Base-by-base conservation (phyloP, 2,329 filamentous ascomycete species). In the Alternaria ventricosa region DNA sequence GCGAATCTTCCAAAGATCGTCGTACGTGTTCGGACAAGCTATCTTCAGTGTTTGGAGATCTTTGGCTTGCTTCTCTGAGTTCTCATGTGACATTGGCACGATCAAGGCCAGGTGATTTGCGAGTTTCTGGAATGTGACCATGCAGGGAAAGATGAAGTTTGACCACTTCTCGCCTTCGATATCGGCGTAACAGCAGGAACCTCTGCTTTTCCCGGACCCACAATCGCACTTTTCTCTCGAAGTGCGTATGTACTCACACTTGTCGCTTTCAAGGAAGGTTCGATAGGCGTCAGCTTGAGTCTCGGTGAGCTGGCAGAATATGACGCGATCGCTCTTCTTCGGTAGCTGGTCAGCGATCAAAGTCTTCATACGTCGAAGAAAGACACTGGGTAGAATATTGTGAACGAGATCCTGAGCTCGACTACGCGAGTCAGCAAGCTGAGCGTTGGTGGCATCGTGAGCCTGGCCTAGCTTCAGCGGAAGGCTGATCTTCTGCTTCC, bases 21-120 rank as follows among this genome's bases (percentile, higher is more conserved):
- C 84, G 92, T 93, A 97, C 3, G 85, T 83, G 36, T 91, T 84
- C 0, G 96, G 95, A 15, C 94, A 83, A 57, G 92, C 93, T 2
- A 88, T 86, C 74, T 92, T 85, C 2, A 99, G 86, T 68, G 88
- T 89, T 44, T 89, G 86, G 7, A 96, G 83, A 67, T 96, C 93
- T 64, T 91, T 90, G n/a, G 88, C 84, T 73, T 95, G 92, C 73
- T 93, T 96, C 4, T 92, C 91, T 3, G 84, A 82, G 0, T 86
- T 70, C 54, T 96, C 92, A 4, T 82, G 85, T 3, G 83, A 84
- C 43, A 84, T 81, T 0, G 95, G 96, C 10, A 97, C 89, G 23
- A 98, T 84, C 23, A 97, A 88, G 5, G 92, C 95, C n/a, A 98
- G 85, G 77, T 99, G 96, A 73, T 97, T 98, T 12, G 93, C 90